Conservation (phyloP, 331 rosid species). For the Dryas integrifolia region DNA sequence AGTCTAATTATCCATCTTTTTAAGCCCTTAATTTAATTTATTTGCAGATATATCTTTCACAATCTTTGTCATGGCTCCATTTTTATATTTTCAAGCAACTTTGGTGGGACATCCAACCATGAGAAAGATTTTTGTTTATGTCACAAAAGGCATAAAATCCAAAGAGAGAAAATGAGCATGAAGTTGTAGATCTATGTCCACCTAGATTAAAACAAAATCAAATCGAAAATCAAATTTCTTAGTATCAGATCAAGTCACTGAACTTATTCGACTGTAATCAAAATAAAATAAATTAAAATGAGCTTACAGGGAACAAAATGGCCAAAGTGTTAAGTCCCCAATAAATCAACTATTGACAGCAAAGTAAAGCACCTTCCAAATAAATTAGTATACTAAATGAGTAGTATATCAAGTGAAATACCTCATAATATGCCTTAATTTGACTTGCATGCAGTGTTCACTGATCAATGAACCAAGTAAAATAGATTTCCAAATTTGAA, state of each 20-base stretch:
- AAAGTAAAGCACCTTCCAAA: too few species aligned
- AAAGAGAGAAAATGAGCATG: neutral
- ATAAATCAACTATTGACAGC: too few species aligned
- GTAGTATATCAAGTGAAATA: too few species aligned
- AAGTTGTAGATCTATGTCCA: neutral
- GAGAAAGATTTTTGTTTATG: neutral
- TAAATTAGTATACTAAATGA: too few species aligned
- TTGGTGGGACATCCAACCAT: neutral
- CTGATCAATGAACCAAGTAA: neutral
- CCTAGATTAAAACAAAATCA: neutral
- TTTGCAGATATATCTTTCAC: neutral
- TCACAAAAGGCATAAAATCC: neutral
- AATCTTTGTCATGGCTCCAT: neutral
- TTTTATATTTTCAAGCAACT: neutral
- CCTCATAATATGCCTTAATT: too few species aligned
- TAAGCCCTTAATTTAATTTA: neutral
- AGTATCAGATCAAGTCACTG: too few species aligned
- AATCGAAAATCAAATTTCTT: neutral
- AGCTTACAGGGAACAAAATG: too few species aligned
- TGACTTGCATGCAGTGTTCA: neutral
- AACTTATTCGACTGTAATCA: too few species aligned
- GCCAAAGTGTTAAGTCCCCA: too few species aligned
- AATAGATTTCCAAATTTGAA: conserved; percentile 2
- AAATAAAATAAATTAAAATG: too few species aligned
- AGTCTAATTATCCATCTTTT: too few species aligned